Evolutionary conservation across 345 rosid genomes (phyloP), one percentile per base, ranked within the genome.

Genomic region (Arabidopsis arenosa): DNA sequence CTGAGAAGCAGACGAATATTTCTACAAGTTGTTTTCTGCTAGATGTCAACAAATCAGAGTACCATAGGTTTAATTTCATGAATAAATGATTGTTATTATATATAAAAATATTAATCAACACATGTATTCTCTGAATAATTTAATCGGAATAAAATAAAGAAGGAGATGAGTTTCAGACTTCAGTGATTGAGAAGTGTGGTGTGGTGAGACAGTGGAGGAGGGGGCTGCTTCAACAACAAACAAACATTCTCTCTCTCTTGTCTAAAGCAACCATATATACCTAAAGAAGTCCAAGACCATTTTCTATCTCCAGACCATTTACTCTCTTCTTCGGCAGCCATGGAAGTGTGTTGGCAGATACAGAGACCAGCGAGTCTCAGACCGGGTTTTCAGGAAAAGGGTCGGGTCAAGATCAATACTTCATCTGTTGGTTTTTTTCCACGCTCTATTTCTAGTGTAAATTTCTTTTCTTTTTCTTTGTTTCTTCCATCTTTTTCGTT

Each of bases 321-420:
- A 21, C 23, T 28, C 13, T 75, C 51, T 47, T 66, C 15, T 41
- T 9, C 15, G 66, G 66, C 18, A 66, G 82, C 76, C 75, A 93
- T 91, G 95, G 97, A 90, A 72, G 80, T 84, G 76, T 81, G 79
- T 68, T 84, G 86, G 82, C 90, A 83, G 66, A 77, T 82, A 15
- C 95, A 83, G 77, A 73, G 86, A 36, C 84, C 92, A 7, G 23
- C 79, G 79, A 80, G 83, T 78, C 55, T 80, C 71, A 58, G 85
- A 81, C 68, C 73, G 35, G 60, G 75, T 33, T 76, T 82, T 43
- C 68, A 49, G 5, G 79, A 76, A 41, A 85, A 76, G 51, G 77
- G 80, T 33, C 69, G 77, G 55, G 75, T 82, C 66, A 86, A 80
- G 75, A 75, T 83, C 83, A 86, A 75, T 75, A 75, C 92, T 71